Evolutionary conservation across 768 basidiomycete species (phyloP), one percentile per base, ranked within the genome.

Genomic region (Pleurotus ostreatus): DNA sequence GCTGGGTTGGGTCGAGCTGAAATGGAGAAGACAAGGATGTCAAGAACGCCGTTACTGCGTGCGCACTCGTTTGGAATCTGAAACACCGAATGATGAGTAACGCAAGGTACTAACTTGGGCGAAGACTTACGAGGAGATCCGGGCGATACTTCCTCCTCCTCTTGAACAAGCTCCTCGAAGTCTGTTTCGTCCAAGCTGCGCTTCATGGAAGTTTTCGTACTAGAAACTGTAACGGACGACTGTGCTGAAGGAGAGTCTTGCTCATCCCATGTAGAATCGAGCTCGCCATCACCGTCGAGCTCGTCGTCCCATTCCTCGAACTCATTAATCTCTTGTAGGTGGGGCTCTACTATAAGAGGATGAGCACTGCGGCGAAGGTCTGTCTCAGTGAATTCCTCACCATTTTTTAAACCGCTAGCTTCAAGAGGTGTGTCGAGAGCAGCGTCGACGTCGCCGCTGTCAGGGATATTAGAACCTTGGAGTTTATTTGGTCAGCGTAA

Each of bases 171-270:
- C 34, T 61, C 57, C 51, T 78, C 80, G 12, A 65, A 25, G 9
- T 53, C 51, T 53, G 38, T 60, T 41, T 70, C 68, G 20, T 81
- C 78, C 56, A 81, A 74, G 55, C 79, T 79, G 40, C 83, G 77
- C 68, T 87, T 87, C 37, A 46, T 45, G 20, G 62, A 58, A 12
- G 83, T 83, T 40, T 79, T 72, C 62, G 71, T 81, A 63, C 82
- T 84, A 11, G 82, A 83, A 49, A 85, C 68, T 1, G 83, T 83
- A 47, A 75, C 69, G 15, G 79, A 84, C 46, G 78, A 85, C 55
- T 80, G 70, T 56, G 77, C 78, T 13, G 80, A 82, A 6, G 67
- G 68, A 12, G 76, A 72, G 25, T 80, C 80, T 23, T 75, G 71
- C 46, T 78, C 74, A 40, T 78, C 74, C 79, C 78, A 82, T 16